phyloP scores from a whole-genome alignment of 2,329 filamentous ascomycete genomes.

The Pseudonectria buxi region DNA sequence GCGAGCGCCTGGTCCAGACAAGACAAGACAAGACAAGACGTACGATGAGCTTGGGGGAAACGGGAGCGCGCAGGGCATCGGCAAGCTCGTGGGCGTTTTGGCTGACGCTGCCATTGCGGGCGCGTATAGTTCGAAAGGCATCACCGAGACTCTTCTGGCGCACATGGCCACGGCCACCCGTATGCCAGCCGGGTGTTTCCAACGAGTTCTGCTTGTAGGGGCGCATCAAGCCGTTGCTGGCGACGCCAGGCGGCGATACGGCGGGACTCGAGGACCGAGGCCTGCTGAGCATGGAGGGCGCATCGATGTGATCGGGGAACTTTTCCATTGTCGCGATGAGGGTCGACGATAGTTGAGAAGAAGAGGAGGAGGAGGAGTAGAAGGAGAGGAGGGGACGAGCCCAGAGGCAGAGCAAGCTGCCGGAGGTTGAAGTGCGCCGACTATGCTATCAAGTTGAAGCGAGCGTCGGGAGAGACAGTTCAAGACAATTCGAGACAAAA shows the following conservation, averaged over 20 bases:
- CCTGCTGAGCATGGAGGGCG: slow-evolving; percentile 23
- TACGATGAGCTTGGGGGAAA: slow-evolving; percentile 86
- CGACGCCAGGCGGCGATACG: slow-evolving; percentile 19
- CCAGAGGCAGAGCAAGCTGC: too few species aligned
- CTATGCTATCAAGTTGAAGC: too few species aligned
- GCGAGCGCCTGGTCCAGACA: neutral
- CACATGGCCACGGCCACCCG: slow-evolving; percentile 46
- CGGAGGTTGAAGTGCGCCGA: too few species aligned
- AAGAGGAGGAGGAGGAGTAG: neutral
- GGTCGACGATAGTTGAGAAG: neutral
- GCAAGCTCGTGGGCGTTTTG: slow-evolving; percentile 92
- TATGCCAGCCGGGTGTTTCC: slow-evolving; percentile 17
- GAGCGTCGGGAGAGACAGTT: too few species aligned
- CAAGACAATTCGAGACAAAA: too few species aligned
- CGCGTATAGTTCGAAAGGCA: slow-evolving; percentile 76
- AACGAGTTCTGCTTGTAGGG: slow-evolving; percentile 17
- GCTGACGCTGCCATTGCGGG: slow-evolving; percentile 75
- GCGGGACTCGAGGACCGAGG: slow-evolving; percentile 21
- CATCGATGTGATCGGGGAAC: slow-evolving; percentile 50
- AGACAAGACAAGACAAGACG: slow-evolving; percentile 7
- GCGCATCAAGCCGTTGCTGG: slow-evolving; percentile 21
- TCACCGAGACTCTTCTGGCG: slow-evolving; percentile 84
- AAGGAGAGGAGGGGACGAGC: neutral
- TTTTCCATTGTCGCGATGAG: slow-evolving; percentile 41
- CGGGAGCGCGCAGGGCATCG: slow-evolving; percentile 79